Conservation (phyloP, 768 basidiomycete genomes). For the Dioszegia crocea region DNA sequence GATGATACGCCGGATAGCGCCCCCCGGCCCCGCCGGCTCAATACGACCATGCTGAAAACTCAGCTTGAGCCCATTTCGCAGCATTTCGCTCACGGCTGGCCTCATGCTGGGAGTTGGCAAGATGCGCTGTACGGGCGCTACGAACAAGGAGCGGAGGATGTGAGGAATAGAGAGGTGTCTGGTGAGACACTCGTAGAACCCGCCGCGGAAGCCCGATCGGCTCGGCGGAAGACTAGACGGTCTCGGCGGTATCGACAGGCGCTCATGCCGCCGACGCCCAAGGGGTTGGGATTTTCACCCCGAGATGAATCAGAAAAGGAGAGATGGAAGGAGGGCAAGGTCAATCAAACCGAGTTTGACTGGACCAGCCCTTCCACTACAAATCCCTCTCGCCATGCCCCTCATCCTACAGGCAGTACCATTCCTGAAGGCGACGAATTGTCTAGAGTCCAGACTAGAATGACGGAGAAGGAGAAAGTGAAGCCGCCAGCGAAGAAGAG, state of each 20-base stretch:
- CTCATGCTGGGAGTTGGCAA: conserved; percentile 41
- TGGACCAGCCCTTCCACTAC: conserved; percentile 13
- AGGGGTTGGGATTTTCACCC: conserved; percentile 37
- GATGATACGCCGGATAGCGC: background rate
- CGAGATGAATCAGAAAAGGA: background rate
- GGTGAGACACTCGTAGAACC: conserved; percentile 1
- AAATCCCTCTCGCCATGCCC: background rate
- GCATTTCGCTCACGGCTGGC: conserved; percentile 33
- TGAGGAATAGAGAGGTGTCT: background rate
- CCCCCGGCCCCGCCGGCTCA: background rate
- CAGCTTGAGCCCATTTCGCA: conserved; percentile 16
- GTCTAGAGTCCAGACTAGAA: conserved; percentile 4
- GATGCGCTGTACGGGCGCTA: conserved; percentile 38
- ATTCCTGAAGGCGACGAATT: conserved; percentile 15
- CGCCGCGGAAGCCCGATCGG: background rate
- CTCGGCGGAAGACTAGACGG: background rate
- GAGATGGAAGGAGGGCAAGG: conserved; percentile 18
- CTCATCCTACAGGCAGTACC: conserved; percentile 7
- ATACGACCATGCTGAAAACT: background rate
- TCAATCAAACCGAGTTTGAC: conserved; percentile 20
- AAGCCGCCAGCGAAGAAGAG: conserved; percentile 1
- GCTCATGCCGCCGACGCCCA: conserved; percentile 35
- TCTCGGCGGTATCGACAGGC: conserved; percentile 27
- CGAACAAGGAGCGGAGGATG: conserved; percentile 6
- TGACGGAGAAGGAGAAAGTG: conserved; percentile 9